These are phyloP conservation scores for Sambucus nigra DNA, from an alignment of 129 eudicot species.

Conservation along the genomic window DNA sequence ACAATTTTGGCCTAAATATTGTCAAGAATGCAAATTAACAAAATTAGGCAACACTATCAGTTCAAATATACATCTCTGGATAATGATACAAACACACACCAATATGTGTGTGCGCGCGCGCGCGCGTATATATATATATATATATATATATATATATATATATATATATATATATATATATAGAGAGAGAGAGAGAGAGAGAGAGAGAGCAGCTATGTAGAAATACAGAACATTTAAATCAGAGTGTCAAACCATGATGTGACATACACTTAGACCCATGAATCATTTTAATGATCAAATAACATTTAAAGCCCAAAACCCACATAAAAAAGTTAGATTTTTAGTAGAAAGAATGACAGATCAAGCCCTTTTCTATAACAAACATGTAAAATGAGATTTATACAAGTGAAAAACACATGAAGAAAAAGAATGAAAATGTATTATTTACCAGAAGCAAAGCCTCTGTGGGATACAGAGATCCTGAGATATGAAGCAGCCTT, in stretches of 20 bases:
- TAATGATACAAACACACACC: too few relatives aligned
- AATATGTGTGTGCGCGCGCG: too few relatives aligned
- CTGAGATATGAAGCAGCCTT: constrained; percentile 38
- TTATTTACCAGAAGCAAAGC: constrained; percentile 53
- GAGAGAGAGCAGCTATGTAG: background rate
- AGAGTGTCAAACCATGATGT: background rate
- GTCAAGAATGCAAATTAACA: too few relatives aligned
- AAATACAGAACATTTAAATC: background rate
- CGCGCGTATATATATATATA: background rate
- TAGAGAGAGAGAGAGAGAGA: background rate
- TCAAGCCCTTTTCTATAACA: constrained; percentile 6
- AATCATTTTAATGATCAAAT: constrained; percentile 11
- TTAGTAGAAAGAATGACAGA: constrained; percentile 18
- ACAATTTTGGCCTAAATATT: too few relatives aligned
- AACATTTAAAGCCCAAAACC: constrained; percentile 5
- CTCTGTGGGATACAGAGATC: constrained; percentile 48
- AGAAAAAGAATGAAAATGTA: background rate
- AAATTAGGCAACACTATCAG: too few relatives aligned
- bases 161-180: background rate
- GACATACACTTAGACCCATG: constrained; percentile 11
- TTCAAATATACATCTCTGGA: too few relatives aligned
- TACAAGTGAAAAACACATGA: background rate
- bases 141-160: background rate
- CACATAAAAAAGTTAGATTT: constrained; percentile 16
- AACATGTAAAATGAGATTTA: background rate